Conservation (phyloP, 2,329 filamentous ascomycete genomes). For the Penicillium sp. region DNA sequence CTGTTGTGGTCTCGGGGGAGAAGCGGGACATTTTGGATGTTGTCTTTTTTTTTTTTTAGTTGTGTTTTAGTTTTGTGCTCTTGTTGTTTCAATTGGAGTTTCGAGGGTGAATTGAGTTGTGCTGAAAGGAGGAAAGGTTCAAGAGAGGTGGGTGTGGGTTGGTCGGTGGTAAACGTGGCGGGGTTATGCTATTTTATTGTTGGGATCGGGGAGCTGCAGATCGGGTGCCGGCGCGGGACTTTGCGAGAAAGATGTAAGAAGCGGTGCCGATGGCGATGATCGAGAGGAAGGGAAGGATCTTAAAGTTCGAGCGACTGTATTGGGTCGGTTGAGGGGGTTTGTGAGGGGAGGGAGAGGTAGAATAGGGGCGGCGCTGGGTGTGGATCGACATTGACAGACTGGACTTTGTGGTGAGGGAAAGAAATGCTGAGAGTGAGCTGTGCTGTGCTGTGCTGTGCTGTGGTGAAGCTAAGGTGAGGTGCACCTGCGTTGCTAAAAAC, state of each 20-base stretch:
- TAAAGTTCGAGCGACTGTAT: slow-evolving; percentile 43
- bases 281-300: slow-evolving; percentile 48
- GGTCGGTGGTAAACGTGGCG: neutral
- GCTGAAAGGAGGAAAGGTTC: neutral
- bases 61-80: neutral
- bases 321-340: slow-evolving; percentile 26
- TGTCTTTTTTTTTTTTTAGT: slow-evolving; percentile 3
- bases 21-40: slow-evolving; percentile 60
- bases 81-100: neutral
- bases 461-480: neutral
- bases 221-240: slow-evolving; percentile 53
- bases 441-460: neutral
- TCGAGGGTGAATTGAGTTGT: neutral
- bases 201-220: slow-evolving; percentile 53
- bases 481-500: neutral
- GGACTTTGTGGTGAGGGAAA: neutral
- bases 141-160: neutral
- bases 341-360: slow-evolving; percentile 22
- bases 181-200: slow-evolving; percentile 1
- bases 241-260: slow-evolving; percentile 58
- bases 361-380: slow-evolving; percentile 10
- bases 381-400: slow-evolving; percentile 11
- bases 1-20: slow-evolving; percentile 78
- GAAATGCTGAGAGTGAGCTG: neutral
- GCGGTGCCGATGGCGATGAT: slow-evolving; percentile 55